A percentile compares a stretch with the other conserved stretches of the same genome.
phyloP scores from a whole-genome alignment of 2,329 filamentous ascomycete species.

The Nemania bipapillata region DNA sequence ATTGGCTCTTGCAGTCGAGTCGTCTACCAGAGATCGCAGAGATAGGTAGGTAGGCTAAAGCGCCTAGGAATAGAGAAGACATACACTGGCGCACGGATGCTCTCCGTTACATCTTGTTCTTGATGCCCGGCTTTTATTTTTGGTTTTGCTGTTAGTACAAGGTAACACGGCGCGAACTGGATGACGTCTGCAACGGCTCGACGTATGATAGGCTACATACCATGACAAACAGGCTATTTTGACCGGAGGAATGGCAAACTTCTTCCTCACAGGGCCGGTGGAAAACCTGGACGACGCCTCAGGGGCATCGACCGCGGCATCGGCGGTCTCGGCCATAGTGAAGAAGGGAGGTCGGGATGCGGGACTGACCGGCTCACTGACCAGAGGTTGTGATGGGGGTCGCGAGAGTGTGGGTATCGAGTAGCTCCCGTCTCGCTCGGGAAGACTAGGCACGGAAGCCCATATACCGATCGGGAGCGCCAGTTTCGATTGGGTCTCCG shows the following conservation, averaged over 20 bases:
- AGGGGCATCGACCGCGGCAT: slow-evolving; percentile 30
- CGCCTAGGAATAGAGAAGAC: slow-evolving; percentile 37
- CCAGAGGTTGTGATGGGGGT: slow-evolving; percentile 8
- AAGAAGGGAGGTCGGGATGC: slow-evolving; percentile 22
- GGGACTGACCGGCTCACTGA: slow-evolving; percentile 7
- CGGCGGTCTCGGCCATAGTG: slow-evolving; percentile 43
- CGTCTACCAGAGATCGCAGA: slow-evolving; percentile 23
- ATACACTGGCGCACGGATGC: slow-evolving; percentile 57
- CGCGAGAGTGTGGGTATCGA: slow-evolving; percentile 29
- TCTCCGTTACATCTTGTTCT: slow-evolving; percentile 61
- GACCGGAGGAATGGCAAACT: slow-evolving; percentile 61
- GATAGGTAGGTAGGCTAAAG: slow-evolving; percentile 17
- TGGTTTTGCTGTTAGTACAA: slow-evolving; percentile 37
- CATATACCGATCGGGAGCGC: slow-evolving; percentile 21
- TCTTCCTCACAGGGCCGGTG: slow-evolving; percentile 49
- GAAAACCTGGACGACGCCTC: slow-evolving; percentile 41
- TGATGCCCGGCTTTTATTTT: slow-evolving; percentile 55
- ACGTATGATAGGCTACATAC: slow-evolving; percentile 51
- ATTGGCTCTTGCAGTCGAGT: slow-evolving; percentile 23
- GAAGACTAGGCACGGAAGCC: slow-evolving; percentile 27
- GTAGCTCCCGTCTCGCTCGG: slow-evolving; percentile 31
- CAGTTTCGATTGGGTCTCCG: background rate
- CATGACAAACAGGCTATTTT: slow-evolving; percentile 64
- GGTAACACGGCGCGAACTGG: slow-evolving; percentile 36
- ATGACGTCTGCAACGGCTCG: slow-evolving; percentile 19